Evolutionary conservation across 805 yeast genomes (phyloP).

Genomic region (Schwanniomyces yamadae): DNA sequence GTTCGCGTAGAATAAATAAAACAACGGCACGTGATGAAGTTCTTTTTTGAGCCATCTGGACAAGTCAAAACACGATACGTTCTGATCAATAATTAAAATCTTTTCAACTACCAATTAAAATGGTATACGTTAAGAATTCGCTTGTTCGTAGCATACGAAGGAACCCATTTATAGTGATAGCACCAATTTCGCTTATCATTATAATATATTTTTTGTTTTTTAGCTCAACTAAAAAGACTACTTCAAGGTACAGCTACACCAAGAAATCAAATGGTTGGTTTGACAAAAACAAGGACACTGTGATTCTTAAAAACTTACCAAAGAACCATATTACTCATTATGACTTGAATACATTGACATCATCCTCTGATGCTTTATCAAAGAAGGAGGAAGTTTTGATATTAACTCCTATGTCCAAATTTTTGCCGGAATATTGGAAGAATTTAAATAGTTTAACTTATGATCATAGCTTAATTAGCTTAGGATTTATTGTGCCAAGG

Average conservation of each 20-base stretch:
- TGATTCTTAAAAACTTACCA: slow-evolving; percentile 61
- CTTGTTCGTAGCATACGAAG: slow-evolving; percentile 58
- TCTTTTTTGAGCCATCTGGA: slow-evolving; percentile 3
- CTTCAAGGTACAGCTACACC: slow-evolving; percentile 46
- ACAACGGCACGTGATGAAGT: neutral
- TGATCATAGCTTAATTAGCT: slow-evolving; percentile 80
- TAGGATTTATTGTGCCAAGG: slow-evolving; percentile 91
- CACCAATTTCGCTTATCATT: slow-evolving; percentile 45
- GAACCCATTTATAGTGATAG: slow-evolving; percentile 49
- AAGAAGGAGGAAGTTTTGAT: slow-evolving; percentile 83
- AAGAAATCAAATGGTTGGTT: slow-evolving; percentile 48
- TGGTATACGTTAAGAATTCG: slow-evolving; percentile 25
- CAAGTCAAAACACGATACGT: too few species aligned
- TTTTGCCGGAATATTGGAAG: slow-evolving; percentile 84
- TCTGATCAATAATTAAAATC: too few species aligned
- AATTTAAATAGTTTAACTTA: slow-evolving; percentile 73
- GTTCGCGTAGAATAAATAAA: too few species aligned
- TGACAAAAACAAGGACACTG: slow-evolving; percentile 48
- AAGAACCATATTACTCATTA: slow-evolving; percentile 78
- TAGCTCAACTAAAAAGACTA: slow-evolving; percentile 14
- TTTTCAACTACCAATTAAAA: too few species aligned
- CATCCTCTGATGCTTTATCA: slow-evolving; percentile 68
- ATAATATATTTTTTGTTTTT: slow-evolving; percentile 43
- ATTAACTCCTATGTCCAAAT: slow-evolving; percentile 86
- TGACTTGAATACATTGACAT: slow-evolving; percentile 74